Conservation (phyloP, 108 stramenopile genomes). For the Cyclostephanos invisitatus region DNA sequence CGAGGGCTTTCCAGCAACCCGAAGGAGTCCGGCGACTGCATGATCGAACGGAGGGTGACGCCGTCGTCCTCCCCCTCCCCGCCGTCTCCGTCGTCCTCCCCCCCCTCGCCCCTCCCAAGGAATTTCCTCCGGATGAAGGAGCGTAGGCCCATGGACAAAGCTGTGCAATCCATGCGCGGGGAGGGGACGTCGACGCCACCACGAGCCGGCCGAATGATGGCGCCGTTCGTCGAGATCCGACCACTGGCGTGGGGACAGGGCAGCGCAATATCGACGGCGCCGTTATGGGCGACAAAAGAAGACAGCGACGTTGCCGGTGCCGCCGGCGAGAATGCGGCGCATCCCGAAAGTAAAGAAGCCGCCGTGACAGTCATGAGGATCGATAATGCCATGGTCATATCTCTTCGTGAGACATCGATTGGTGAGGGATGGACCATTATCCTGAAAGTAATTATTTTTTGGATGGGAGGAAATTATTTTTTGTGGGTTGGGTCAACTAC, state of each 20-base stretch:
- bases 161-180: neutral
- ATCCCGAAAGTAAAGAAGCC: neutral
- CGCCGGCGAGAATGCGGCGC: constrained; percentile 7
- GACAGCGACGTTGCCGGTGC: neutral
- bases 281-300: neutral
- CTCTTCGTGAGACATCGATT: neutral
- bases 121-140: constrained; percentile 41
- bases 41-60: constrained; percentile 28
- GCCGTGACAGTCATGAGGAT: neutral
- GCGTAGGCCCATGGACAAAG: constrained; percentile 42
- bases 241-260: neutral
- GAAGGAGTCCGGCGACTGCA: constrained; percentile 35
- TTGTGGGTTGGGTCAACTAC: no score
- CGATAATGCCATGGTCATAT: neutral
- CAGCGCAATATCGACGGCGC: neutral
- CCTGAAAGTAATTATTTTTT: no score
- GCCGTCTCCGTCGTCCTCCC: constrained; percentile 11
- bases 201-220: neutral
- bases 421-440: neutral
- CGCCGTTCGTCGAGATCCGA: neutral
- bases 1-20: constrained; percentile 35
- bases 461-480: no score
- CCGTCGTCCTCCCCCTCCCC: constrained; percentile 10
- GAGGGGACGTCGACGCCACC: neutral
- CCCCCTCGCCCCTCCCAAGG: constrained; percentile 19